A percentile compares a stretch with the other conserved stretches of the same genome.
phyloP scores from a whole-genome alignment of 2,329 filamentous ascomycete species.

The Ilyonectria destructans region DNA sequence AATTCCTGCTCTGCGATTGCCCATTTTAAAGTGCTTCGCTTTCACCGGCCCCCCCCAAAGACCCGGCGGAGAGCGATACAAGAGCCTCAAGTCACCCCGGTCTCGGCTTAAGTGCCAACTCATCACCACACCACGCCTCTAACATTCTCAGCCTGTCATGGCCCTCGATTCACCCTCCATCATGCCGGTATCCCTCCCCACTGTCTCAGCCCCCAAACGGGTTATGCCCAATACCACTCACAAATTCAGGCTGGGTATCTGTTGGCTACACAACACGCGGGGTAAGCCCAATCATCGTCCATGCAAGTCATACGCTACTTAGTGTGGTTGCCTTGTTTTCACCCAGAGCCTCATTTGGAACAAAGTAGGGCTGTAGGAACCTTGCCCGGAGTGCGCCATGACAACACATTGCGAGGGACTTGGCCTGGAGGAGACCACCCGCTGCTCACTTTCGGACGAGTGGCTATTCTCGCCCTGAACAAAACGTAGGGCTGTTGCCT shows the following conservation, averaged over 20 bases:
- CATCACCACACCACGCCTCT: slow-evolving; percentile 48
- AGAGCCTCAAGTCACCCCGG: slow-evolving; percentile 45
- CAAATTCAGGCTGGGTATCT: slow-evolving; percentile 44
- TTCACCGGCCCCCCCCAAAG: slow-evolving; percentile 15
- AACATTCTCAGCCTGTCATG: slow-evolving; percentile 28
- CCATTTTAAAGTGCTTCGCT: slow-evolving; percentile 43
- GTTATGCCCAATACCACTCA: slow-evolving; percentile 39
- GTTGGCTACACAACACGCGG: slow-evolving; percentile 43
- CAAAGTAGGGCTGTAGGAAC: slow-evolving; percentile 21
- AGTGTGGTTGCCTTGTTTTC: slow-evolving; percentile 38
- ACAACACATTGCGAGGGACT: slow-evolving; percentile 15
- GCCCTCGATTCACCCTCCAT: slow-evolving; percentile 39
- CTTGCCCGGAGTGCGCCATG: slow-evolving; percentile 9
- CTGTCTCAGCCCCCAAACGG: slow-evolving; percentile 29
- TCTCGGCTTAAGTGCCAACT: slow-evolving; percentile 44
- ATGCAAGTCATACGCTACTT: slow-evolving; percentile 25
- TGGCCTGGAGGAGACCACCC: slow-evolving; percentile 28
- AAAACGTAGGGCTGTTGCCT: slow-evolving; percentile 14
- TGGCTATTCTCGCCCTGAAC: slow-evolving; percentile 35
- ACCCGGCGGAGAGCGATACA: slow-evolving; percentile 38
- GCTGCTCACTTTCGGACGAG: slow-evolving; percentile 35
- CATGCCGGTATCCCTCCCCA: slow-evolving; percentile 32
- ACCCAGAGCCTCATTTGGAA: slow-evolving; percentile 7
- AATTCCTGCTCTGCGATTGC: slow-evolving; percentile 38
- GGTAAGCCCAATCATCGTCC: slow-evolving; percentile 45